A percentile compares a stretch with the other conserved stretches of the same genome.
Evolutionary conservation across 768 basidiomycete species (phyloP).

Genomic region (Lactifluus rugatus): DNA sequence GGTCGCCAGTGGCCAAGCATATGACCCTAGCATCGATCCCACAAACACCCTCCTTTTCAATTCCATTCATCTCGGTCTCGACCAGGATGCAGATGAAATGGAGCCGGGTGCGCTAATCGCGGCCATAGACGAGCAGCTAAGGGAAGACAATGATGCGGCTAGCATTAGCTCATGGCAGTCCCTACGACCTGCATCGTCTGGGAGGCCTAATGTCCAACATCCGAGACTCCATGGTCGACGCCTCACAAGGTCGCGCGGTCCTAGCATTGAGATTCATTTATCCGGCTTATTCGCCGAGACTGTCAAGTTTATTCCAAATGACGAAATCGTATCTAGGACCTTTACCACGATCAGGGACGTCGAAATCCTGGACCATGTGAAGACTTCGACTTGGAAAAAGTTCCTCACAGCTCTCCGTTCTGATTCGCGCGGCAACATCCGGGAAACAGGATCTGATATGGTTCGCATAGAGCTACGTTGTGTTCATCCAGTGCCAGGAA

Average conservation of each 20-base stretch:
- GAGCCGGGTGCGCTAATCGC: constrained; percentile 74
- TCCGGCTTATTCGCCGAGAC: constrained; percentile 52
- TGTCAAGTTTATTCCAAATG: constrained; percentile 50
- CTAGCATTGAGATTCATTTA: constrained; percentile 81
- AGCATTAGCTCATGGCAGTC: constrained; percentile 90
- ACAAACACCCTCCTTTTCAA: constrained; percentile 81
- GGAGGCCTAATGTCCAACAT: constrained; percentile 20
- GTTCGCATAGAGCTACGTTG: constrained; percentile 72
- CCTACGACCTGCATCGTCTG: constrained; percentile 39
- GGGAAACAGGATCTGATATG: constrained; percentile 92
- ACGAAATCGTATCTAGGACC: constrained; percentile 52
- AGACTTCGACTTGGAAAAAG: constrained; percentile 97
- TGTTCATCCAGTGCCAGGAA: constrained; percentile 61
- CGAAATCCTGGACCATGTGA: constrained; percentile 95
- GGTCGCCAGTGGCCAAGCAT: constrained; percentile 79
- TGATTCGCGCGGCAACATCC: constrained; percentile 78
- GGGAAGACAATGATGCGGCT: constrained; percentile 61
- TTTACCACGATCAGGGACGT: constrained; percentile 60
- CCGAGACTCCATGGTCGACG: constrained; percentile 33
- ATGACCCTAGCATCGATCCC: constrained; percentile 63
- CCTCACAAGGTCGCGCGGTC: constrained; percentile 61
- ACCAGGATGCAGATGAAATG: constrained; percentile 60
- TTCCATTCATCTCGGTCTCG: constrained; percentile 88
- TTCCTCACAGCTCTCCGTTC: constrained; percentile 81
- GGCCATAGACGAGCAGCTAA: constrained; percentile 87